These are phyloP conservation scores for Thelonectria olida DNA, from an alignment of 2,329 filamentous ascomycete genomes.

Conservation along the genomic window DNA sequence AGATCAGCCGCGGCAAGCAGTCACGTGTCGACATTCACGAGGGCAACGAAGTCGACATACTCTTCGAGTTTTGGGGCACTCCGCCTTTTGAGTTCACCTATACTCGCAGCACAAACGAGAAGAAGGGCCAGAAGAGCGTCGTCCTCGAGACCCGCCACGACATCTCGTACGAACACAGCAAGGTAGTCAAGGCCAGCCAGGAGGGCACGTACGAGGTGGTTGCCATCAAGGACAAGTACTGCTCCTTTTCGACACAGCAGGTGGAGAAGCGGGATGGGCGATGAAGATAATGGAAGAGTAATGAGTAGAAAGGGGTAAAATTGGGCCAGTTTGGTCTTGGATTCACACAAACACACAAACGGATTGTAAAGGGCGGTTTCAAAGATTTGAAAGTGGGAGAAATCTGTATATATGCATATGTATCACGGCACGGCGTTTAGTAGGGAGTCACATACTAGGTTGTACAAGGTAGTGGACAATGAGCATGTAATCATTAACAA, in stretches of 20 bases:
- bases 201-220: slow-evolving; percentile 99
- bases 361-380: slow-evolving; percentile 19
- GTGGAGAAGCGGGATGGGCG: slow-evolving; percentile 59
- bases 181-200: slow-evolving; percentile 85
- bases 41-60: slow-evolving; percentile 90
- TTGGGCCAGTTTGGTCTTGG: slow-evolving; percentile 20
- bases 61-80: slow-evolving; percentile 94
- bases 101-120: slow-evolving; percentile 87
- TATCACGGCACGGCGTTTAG: slow-evolving; percentile 51
- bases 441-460: slow-evolving; percentile 34
- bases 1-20: slow-evolving; percentile 84
- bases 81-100: slow-evolving; percentile 99
- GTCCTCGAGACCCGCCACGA: slow-evolving; percentile 93
- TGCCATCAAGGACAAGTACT: slow-evolving; percentile 92
- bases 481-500: slow-evolving; percentile 4
- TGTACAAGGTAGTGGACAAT: slow-evolving; percentile 32
- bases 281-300: slow-evolving; percentile 22
- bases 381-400: slow-evolving; percentile 28
- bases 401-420: slow-evolving; percentile 47
- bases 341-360: slow-evolving; percentile 14
- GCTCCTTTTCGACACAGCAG: slow-evolving; percentile 82
- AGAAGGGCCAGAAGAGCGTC: slow-evolving; percentile 78
- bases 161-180: slow-evolving; percentile 80
- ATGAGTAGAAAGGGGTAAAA: slow-evolving; percentile 10
- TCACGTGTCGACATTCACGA: slow-evolving; percentile 94